Evolutionary conservation across 371 early-diverging fungal genomes (phyloP).

Genomic region (Syncephalastrum sp.): DNA sequence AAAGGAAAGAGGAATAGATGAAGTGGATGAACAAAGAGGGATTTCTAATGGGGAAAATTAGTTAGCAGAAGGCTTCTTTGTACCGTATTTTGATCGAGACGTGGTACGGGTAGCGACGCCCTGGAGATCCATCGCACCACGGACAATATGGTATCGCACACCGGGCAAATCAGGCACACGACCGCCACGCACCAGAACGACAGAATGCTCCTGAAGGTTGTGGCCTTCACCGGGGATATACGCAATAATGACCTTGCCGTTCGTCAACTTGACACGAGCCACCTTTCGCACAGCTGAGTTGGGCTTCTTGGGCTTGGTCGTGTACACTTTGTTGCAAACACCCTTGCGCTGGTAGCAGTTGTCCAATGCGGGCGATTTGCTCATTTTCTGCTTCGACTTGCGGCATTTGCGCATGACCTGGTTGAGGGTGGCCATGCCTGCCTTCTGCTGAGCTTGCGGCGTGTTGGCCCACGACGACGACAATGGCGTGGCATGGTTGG

Average conservation of each 20-base stretch:
- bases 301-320: constrained; percentile 91
- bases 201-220: constrained; percentile 96
- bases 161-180: constrained; percentile 97
- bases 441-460: constrained; percentile 27
- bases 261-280: constrained; percentile 81
- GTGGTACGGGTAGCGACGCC: constrained; percentile 88
- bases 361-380: constrained; percentile 89
- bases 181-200: constrained; percentile 93
- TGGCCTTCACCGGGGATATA: constrained; percentile 99
- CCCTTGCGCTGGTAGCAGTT: constrained; percentile 88
- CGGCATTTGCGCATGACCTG: constrained; percentile 91
- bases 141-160: constrained; percentile 91
- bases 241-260: constrained; percentile 86
- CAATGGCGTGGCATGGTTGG: too few relatives aligned
- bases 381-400: constrained; percentile 62
- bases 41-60: not conserved
- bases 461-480: constrained; percentile 35
- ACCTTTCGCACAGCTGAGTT: constrained; percentile 92
- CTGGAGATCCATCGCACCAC: constrained; percentile 93
- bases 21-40: too few relatives aligned
- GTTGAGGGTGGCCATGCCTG: constrained; percentile 88
- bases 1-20: not conserved
- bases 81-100: constrained; percentile 92
- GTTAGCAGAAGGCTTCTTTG: constrained; percentile 44
- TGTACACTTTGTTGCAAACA: constrained; percentile 94